Conservation (phyloP, 345 rosid genomes). For the Arabis alpina region DNA sequence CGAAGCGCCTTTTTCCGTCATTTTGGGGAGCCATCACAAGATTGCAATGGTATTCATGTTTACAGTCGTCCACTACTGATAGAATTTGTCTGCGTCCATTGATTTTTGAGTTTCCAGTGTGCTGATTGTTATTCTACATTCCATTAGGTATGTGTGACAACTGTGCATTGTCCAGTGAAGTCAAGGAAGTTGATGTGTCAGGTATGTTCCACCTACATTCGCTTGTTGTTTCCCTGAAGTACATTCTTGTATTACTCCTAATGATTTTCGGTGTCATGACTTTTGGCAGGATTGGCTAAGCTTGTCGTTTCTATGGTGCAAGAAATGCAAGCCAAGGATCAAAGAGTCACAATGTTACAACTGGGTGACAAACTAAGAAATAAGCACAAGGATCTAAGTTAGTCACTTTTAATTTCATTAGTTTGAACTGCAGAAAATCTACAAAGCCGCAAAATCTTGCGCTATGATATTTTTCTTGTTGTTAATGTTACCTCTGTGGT, state of each 20-base stretch:
- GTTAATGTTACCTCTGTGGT: slow-evolving; percentile 2
- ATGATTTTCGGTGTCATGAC: background rate
- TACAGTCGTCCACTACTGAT: slow-evolving; percentile 6
- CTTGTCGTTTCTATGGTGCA: slow-evolving; percentile 73
- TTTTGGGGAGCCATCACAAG: slow-evolving; percentile 88
- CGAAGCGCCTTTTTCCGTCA: slow-evolving; percentile 77
- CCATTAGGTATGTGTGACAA: slow-evolving; percentile 93
- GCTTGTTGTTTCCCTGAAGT: background rate
- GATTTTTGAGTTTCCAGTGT: slow-evolving; percentile 12
- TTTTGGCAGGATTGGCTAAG: slow-evolving; percentile 64
- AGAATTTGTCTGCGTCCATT: slow-evolving; percentile 4
- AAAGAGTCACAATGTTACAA: slow-evolving; percentile 86
- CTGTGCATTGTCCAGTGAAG: slow-evolving; percentile 73
- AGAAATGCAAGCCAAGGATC: slow-evolving; percentile 69
- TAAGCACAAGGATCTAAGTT: slow-evolving; percentile 81
- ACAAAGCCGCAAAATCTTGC: slow-evolving; percentile 21
- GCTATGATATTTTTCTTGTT: slow-evolving; percentile 14
- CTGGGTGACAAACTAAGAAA: slow-evolving; percentile 83
- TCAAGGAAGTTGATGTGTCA: slow-evolving; percentile 71
- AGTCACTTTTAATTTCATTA: slow-evolving; percentile 13
- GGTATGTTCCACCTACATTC: slow-evolving; percentile 50
- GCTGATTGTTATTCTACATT: slow-evolving; percentile 26
- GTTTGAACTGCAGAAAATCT: slow-evolving; percentile 4
- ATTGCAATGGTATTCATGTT: slow-evolving; percentile 74
- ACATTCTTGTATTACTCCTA: background rate